Percentiles rank a stretch among this genome's conserved stretches.
Evolutionary conservation across 352 stramenopile genomes (phyloP).

Genomic region (Phytophthora uliginosa): DNA sequence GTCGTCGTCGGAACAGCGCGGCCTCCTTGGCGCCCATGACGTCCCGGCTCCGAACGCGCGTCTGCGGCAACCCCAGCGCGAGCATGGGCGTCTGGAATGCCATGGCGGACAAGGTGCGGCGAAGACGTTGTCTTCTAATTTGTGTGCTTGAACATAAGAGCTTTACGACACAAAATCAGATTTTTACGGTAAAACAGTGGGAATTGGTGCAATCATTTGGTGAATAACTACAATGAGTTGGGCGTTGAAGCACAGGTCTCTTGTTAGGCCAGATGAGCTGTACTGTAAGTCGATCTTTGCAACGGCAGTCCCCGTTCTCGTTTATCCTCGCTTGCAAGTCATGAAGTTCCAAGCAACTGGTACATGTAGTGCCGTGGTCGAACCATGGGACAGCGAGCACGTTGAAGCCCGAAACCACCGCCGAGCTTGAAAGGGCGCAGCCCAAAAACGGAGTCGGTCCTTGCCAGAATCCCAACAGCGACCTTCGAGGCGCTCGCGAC

Average conservation of each 20-base stretch:
- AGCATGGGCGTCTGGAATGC: constrained; percentile 67
- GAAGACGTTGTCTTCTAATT: neutral
- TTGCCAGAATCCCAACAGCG: constrained; percentile 10
- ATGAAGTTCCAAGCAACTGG: too few species aligned
- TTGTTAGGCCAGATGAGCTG: too few species aligned
- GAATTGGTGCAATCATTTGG: too few species aligned
- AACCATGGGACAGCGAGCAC: neutral
- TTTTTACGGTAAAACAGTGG: too few species aligned
- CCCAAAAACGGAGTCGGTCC: constrained; percentile 11
- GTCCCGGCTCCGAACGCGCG: constrained; percentile 30
- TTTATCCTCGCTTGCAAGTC: too few species aligned
- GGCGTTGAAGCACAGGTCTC: too few species aligned
- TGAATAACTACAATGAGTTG: too few species aligned
- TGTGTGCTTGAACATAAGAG: too few species aligned
- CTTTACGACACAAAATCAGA: too few species aligned
- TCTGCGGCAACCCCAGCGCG: constrained; percentile 62
- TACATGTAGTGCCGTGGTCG: neutral
- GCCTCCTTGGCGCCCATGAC: constrained; percentile 25
- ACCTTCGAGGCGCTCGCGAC: constrained; percentile 3
- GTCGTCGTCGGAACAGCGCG: constrained; percentile 22
- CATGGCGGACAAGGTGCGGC: constrained; percentile 18
- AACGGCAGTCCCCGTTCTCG: too few species aligned
- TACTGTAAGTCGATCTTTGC: too few species aligned
- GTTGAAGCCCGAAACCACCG: constrained; percentile 11
- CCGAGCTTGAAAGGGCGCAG: constrained; percentile 18